These are phyloP conservation scores for Fusarium denticulatum DNA, from an alignment of 2,329 filamentous ascomycete species.

Conservation along the genomic window DNA sequence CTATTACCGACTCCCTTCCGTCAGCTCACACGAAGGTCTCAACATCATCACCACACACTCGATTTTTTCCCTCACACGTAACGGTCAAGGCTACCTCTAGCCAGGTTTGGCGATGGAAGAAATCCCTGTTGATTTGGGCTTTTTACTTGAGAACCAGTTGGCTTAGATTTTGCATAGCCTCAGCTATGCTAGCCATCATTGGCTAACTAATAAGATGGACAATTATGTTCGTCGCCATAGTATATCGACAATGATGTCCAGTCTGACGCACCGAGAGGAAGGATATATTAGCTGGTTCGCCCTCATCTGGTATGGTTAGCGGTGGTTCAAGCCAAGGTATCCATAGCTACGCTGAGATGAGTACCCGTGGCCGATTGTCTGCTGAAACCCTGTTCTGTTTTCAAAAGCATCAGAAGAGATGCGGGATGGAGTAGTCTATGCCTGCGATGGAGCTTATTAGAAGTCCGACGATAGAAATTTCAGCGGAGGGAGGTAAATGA, in stretches of 20 bases:
- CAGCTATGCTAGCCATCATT: background rate
- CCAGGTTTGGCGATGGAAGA: conserved; percentile 16
- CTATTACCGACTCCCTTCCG: conserved; percentile 42
- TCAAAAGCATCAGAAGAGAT: background rate
- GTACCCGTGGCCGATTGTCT: background rate
- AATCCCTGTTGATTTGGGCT: conserved; percentile 7
- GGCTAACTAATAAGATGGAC: background rate
- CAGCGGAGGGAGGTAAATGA: conserved; percentile 16
- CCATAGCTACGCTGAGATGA: background rate
- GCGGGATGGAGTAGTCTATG: conserved; percentile 32
- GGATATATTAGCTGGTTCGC: background rate
- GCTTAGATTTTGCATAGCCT: conserved; percentile 7
- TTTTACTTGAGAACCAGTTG: conserved; percentile 12
- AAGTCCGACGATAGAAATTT: conserved; percentile 24
- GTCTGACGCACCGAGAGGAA: background rate
- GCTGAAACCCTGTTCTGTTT: background rate
- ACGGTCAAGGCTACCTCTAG: conserved; percentile 22
- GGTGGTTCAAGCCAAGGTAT: background rate
- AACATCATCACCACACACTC: conserved; percentile 39
- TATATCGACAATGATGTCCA: too few species aligned
- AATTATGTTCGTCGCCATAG: background rate
- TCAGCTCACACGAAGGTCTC: conserved; percentile 41
- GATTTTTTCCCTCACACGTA: conserved; percentile 30
- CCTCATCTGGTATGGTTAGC: background rate
- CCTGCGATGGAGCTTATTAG: conserved; percentile 10